Evolutionary conservation across 2,329 filamentous ascomycete species (phyloP), one percentile per base, ranked within the genome.

Genomic region (Emmonsiellopsis sp.): DNA sequence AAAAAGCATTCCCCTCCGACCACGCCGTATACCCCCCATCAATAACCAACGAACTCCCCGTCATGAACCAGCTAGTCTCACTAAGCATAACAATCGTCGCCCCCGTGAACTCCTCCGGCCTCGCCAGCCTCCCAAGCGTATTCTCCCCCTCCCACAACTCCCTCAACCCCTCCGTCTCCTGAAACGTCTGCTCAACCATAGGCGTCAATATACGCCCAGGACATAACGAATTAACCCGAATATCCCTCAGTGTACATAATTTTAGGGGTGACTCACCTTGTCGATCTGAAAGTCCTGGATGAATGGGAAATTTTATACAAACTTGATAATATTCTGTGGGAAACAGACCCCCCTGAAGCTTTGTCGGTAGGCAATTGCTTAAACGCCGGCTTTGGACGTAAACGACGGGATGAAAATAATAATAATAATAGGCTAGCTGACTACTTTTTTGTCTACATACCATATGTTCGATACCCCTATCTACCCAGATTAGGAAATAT

Each of bases 151-250:
- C 71, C 72, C 72, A 74, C 5, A 65, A 63, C 6, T 64, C 65
- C 33, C 62, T 60, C 7, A 68, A 61, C 63, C 90, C 86, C 0
- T 89, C 88, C 59, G 81, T 87, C 57, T 85, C 77, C 58, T 83
- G 77, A 63, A 95, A 93, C 31, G 94, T 78, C 53, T 81, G 79
- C 65, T 88, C 81, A 2, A 92, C 87, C 89, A 95, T 94, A 27
- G 85, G 81, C 1, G 77, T 80, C 27, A 78, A 67, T 43, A 80
- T 78, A 55, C 80, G 77, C 0, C 77, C 77, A 1, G 77, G 76
- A 54, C 72, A 77, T 14, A 80, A 57, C 14, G 71, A 73, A 58
- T 81, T 80, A 8, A 80, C 77, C 1, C 76, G 68, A 49, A 81
- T 79, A 27, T 27, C 21, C 21, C 5, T 27, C 21, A 27, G 3